These are phyloP conservation scores for Penicillium oxalicum DNA, from an alignment of 2,329 filamentous ascomycete species.

Conservation along the genomic window DNA sequence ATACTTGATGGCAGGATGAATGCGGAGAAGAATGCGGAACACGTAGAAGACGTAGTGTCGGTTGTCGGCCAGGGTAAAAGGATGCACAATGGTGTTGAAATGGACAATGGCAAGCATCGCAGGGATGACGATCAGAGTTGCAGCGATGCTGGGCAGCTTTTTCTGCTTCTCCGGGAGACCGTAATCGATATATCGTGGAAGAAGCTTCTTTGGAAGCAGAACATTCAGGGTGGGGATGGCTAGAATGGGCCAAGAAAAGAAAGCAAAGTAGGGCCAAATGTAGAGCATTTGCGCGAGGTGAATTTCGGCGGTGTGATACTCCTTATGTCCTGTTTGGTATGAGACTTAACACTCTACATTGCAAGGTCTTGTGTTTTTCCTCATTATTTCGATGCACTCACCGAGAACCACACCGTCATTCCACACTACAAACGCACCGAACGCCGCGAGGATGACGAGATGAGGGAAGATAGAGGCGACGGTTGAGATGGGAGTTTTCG, in stretches of 20 bases:
- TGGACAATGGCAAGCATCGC: constrained; percentile 52
- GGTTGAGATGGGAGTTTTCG: constrained; percentile 39
- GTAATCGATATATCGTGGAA: constrained; percentile 32
- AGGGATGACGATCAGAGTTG: constrained; percentile 33
- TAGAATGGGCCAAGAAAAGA: constrained; percentile 81
- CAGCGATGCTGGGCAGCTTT: constrained; percentile 35
- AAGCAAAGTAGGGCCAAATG: constrained; percentile 81
- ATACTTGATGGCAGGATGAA: constrained; percentile 59
- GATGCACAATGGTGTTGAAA: constrained; percentile 89
- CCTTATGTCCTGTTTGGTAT: constrained; percentile 67
- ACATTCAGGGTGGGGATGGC: constrained; percentile 48
- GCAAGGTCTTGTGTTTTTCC: not conserved
- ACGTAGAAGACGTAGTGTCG: constrained; percentile 96
- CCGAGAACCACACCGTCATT: constrained; percentile 90
- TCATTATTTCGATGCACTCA: constrained; percentile 32
- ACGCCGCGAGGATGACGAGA: constrained; percentile 58
- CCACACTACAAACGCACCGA: constrained; percentile 71
- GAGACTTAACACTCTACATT: not conserved
- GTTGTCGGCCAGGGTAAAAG: constrained; percentile 94
- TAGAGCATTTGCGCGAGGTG: constrained; percentile 93
- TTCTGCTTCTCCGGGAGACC: constrained; percentile 28
- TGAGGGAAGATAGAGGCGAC: constrained; percentile 45
- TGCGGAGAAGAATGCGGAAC: constrained; percentile 74
- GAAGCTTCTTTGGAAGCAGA: constrained; percentile 27
- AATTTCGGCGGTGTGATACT: constrained; percentile 83